Evolutionary conservation across 768 basidiomycete genomes (phyloP).

Genomic region (Termitomyces sp.): DNA sequence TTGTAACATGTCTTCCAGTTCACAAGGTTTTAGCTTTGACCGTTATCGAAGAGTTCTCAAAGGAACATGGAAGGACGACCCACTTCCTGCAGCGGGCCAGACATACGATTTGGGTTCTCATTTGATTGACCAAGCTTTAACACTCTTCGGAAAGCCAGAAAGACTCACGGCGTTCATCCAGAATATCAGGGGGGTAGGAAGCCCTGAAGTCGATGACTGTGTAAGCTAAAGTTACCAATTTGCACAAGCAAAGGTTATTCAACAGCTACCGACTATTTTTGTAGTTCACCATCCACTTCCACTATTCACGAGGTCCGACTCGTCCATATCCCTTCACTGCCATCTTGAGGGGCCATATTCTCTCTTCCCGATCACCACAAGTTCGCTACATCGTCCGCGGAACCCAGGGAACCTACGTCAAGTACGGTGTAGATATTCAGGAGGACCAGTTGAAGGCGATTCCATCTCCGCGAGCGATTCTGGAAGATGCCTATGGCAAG

Average conservation of each 20-base stretch:
- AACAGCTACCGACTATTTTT: neutral
- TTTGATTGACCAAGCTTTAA: constrained; percentile 73
- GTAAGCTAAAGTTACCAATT: constrained; percentile 32
- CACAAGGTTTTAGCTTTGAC: constrained; percentile 51
- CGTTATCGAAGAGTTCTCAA: constrained; percentile 65
- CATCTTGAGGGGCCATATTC: constrained; percentile 63
- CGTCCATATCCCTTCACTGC: constrained; percentile 57
- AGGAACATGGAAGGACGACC: constrained; percentile 77
- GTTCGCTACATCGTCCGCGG: constrained; percentile 72
- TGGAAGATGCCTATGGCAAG: constrained; percentile 47
- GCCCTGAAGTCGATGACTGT: constrained; percentile 61
- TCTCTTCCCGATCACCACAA: constrained; percentile 66
- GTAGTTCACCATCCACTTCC: constrained; percentile 52
- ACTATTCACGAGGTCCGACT: constrained; percentile 38
- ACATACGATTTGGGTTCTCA: constrained; percentile 81
- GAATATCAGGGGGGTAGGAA: constrained; percentile 66
- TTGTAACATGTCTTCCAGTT: neutral
- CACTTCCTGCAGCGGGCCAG: constrained; percentile 57
- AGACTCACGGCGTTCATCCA: constrained; percentile 66
- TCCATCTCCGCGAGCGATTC: constrained; percentile 40
- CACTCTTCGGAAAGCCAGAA: constrained; percentile 72
- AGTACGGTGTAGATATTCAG: constrained; percentile 76
- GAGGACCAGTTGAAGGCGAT: constrained; percentile 71
- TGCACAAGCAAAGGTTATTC: neutral
- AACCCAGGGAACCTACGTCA: constrained; percentile 66